Evolutionary conservation across 768 basidiomycete genomes (phyloP), one percentile per base, ranked within the genome.

Genomic region (Tylopilus subfusipes): DNA sequence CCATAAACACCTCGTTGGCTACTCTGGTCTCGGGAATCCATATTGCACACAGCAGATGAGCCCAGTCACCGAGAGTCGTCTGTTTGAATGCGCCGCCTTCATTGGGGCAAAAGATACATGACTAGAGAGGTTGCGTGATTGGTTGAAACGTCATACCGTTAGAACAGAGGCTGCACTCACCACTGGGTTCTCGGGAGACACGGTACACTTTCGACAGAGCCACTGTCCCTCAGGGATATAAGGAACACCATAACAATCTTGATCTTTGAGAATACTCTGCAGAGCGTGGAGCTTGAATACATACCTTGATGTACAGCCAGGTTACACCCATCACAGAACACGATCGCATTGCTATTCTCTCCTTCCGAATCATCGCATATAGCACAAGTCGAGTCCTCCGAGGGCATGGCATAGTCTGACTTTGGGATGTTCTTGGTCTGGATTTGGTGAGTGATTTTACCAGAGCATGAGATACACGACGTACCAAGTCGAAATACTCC

Each of bases 191-290:
- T 98, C 96, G 0, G 97, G 97, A 1, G 93, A 96, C 11, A 98
- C 94, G 0, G 94, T 98, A 65, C 97, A 99, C 72, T 99, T 99
- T 43, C 97, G 77, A 69, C 97, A 99, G 31, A 99, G 82, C 97
- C 97, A 99, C 70, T 99, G 97, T 1, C 97, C 97, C 75, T 99
- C 97, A 0, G 97, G 97, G 54, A 99, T 98, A 67, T 99, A 99
- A 12, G 97, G 97, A 2, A 99, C 93, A 19, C 97, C 97, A 65
- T 99, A 99, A 66, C 97, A 99, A 68, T 99, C 97, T 97, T 59
- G 3, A 31, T 40, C n/a, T 9, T 33, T 65, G 54, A 63, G 56
- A 27, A 48, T 19, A 49, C 36, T 29, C n/a, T 27, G 18, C 39
- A 48, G 44, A 46, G 18, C 8, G 9, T 18, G 5, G 16, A 16